Evolutionary conservation across 2,329 filamentous ascomycete species (phyloP).

Genomic region (Arachnomyces sp.): DNA sequence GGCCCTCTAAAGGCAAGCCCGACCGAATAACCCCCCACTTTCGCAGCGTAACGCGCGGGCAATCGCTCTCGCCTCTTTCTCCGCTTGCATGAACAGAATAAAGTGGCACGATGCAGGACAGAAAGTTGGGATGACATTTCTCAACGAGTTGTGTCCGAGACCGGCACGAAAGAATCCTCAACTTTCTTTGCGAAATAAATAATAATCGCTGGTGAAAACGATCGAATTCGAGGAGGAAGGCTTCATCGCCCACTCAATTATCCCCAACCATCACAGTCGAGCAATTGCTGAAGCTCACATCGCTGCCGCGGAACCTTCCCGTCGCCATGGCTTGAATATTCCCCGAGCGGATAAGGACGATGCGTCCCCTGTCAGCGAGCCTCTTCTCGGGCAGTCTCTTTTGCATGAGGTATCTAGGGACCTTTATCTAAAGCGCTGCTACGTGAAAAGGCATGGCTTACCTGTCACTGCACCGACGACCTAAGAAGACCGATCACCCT

Average conservation of each 20-base stretch:
- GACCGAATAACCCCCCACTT: no score
- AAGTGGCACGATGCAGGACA: constrained; percentile 53
- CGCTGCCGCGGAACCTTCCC: constrained; percentile 67
- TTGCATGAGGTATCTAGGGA: constrained; percentile 55
- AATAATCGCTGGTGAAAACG: constrained; percentile 52
- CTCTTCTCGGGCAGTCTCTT: constrained; percentile 48
- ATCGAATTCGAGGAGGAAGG: constrained; percentile 59
- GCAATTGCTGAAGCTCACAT: constrained; percentile 61
- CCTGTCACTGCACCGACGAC: constrained; percentile 49
- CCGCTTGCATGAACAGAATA: constrained; percentile 15
- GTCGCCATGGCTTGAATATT: constrained; percentile 56
- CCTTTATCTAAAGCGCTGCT: constrained; percentile 52
- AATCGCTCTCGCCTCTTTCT: no score
- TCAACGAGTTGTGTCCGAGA: constrained; percentile 30
- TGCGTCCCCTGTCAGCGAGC: constrained; percentile 34
- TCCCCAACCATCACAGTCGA: constrained; percentile 61
- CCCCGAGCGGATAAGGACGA: constrained; percentile 44
- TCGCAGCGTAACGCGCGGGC: no score
- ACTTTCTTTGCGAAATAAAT: no score
- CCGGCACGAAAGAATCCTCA: no score
- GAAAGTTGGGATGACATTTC: constrained; percentile 52
- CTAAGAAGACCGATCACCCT: constrained; percentile 59
- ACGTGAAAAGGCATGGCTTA: constrained; percentile 57
- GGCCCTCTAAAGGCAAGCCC: no score
- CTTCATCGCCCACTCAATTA: constrained; percentile 49